Percentiles rank a stretch among this genome's conserved stretches.
phyloP scores from a whole-genome alignment of 176 grass and related monocot genomes.

The Musa itinerans region DNA sequence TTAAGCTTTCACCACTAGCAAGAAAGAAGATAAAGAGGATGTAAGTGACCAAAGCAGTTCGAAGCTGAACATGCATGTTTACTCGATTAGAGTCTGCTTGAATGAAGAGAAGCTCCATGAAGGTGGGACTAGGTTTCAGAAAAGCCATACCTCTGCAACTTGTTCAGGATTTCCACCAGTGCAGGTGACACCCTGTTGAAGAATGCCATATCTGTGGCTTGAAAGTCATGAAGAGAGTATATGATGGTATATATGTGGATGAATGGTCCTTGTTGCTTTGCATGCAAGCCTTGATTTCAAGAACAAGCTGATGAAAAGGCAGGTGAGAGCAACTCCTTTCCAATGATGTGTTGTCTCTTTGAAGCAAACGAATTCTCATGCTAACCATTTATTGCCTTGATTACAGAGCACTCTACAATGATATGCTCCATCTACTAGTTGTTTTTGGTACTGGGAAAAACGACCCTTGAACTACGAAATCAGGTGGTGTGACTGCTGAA shows the following conservation, averaged over 20 bases:
- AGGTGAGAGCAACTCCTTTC: slow-evolving; percentile 32
- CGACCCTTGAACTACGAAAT: too few relatives aligned
- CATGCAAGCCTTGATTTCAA: slow-evolving; percentile 14
- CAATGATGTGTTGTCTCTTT: slow-evolving; percentile 30
- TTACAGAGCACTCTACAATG: slow-evolving; percentile 87
- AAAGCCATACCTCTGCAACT: slow-evolving; percentile 44
- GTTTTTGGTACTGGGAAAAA: too few relatives aligned
- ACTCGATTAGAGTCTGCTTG: background rate
- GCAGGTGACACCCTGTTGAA: slow-evolving; percentile 52
- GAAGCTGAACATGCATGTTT: background rate
- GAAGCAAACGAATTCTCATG: slow-evolving; percentile 30
- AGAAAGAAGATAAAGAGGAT: background rate
- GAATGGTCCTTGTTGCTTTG: slow-evolving; percentile 16
- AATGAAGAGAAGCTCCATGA: background rate
- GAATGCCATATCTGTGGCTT: slow-evolving; percentile 44
- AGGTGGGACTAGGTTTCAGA: background rate
- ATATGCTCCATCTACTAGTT: slow-evolving; percentile 13
- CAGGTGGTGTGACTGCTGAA: background rate
- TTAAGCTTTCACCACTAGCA: slow-evolving; percentile 43
- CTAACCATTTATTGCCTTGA: slow-evolving; percentile 51
- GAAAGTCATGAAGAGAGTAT: slow-evolving; percentile 6
- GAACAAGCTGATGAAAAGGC: slow-evolving; percentile 17
- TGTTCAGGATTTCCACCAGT: slow-evolving; percentile 57
- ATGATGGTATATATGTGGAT: slow-evolving; percentile 16
- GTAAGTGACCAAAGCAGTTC: background rate